A percentile compares a stretch with the other conserved stretches of the same genome.
phyloP scores from a whole-genome alignment of 768 basidiomycete genomes.

The Suillus lakei region DNA sequence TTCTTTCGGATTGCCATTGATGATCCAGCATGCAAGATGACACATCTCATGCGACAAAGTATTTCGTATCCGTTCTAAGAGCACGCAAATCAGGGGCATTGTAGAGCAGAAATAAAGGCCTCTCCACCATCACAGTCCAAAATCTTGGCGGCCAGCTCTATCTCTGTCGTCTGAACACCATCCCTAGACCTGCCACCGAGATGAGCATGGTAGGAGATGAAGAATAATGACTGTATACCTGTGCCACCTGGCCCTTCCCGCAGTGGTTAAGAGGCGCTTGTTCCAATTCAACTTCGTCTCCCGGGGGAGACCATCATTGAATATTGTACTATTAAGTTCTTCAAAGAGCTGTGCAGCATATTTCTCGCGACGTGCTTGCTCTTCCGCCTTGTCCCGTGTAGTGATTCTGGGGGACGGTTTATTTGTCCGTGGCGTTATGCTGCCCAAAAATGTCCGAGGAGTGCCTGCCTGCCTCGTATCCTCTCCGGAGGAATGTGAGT shows the following conservation, averaged over 20 bases:
- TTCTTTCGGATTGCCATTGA: conserved; percentile 71
- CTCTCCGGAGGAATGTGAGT: conserved; percentile 13
- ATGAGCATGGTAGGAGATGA: not conserved
- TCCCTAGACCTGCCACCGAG: conserved; percentile 50
- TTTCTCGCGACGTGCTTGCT: conserved; percentile 47
- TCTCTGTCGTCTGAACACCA: conserved; percentile 62
- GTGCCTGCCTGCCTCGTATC: not conserved
- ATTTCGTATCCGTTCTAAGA: conserved; percentile 74
- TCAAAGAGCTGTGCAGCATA: conserved; percentile 66
- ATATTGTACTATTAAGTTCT: conserved; percentile 63
- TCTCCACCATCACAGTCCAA: conserved; percentile 72
- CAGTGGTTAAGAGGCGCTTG: conserved; percentile 66
- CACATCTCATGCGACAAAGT: conserved; percentile 94
- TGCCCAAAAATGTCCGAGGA: conserved; percentile 15
- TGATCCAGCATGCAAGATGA: conserved; percentile 86
- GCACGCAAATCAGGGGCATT: not conserved
- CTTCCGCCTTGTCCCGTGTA: conserved; percentile 50
- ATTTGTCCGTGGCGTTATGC: conserved; percentile 10
- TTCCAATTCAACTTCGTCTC: conserved; percentile 69
- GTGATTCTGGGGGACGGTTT: conserved; percentile 26
- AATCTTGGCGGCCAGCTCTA: conserved; percentile 84
- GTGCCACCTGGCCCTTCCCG: conserved; percentile 71
- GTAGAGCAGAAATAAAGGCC: not conserved
- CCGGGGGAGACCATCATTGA: conserved; percentile 55
- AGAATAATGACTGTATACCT: conserved; percentile 40